Percentiles rank a stretch among this genome's conserved stretches.
Evolutionary conservation across 371 early-diverging fungal genomes (phyloP).

Genomic region (Circinella minor): DNA sequence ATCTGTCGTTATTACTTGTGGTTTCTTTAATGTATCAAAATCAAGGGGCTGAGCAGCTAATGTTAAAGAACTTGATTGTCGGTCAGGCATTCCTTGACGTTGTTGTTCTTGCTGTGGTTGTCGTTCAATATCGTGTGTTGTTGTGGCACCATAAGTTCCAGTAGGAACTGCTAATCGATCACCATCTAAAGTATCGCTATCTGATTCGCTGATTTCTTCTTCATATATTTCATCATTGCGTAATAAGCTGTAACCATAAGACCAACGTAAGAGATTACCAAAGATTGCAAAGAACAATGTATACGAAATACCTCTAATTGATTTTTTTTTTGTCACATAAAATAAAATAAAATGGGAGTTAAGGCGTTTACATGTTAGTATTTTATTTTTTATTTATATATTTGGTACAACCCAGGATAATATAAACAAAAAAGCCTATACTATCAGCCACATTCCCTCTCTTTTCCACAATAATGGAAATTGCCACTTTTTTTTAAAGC

Average conservation of each 20-base stretch:
- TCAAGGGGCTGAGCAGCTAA: slow-evolving; percentile 20
- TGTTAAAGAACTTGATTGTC: slow-evolving; percentile 24
- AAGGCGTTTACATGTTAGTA: background rate
- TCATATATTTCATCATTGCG: slow-evolving; percentile 19
- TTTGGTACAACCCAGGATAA: background rate
- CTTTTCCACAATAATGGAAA: too few relatives aligned
- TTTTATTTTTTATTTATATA: background rate
- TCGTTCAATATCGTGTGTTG: background rate
- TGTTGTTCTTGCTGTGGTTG: background rate
- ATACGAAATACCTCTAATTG: slow-evolving; percentile 71
- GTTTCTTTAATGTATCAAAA: slow-evolving; percentile 3
- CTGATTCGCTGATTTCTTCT: background rate
- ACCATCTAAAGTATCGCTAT: background rate
- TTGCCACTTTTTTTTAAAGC: too few relatives aligned
- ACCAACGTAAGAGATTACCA: slow-evolving; percentile 76
- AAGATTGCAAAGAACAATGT: slow-evolving; percentile 77
- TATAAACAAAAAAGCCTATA: background rate
- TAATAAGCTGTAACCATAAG: slow-evolving; percentile 72
- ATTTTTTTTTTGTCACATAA: too few relatives aligned
- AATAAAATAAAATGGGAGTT: too few relatives aligned
- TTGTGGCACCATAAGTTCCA: slow-evolving; percentile 4
- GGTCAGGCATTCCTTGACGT: slow-evolving; percentile 18
- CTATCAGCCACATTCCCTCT: background rate
- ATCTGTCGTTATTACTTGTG: background rate
- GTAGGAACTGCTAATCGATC: background rate